Base-by-base conservation (phyloP, 2,329 filamentous ascomycete species). In the Leptographium galeiforme region DNA sequence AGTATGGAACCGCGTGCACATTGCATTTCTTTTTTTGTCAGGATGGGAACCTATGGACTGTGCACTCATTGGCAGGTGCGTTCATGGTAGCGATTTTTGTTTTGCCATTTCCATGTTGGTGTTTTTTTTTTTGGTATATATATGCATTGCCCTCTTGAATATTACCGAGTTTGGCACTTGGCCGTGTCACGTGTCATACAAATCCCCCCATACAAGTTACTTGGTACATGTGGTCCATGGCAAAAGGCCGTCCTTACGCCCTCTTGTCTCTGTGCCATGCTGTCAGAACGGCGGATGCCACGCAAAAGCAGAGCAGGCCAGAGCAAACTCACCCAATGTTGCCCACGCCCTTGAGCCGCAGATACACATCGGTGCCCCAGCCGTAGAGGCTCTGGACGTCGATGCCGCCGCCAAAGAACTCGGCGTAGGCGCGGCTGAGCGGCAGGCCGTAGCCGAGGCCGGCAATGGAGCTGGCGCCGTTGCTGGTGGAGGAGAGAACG, bases 371-470 rank as follows among this genome's bases (percentile, higher is more conserved):
- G 7, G 79, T 82, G 5, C 80, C 93, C 93, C 93, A 98, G 5
- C 93, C 91, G 72, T 89, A 93, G 48, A 97, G 69, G 65, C 89
- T 96, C 74, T 98, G 91, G n/a, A 98, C 84, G 6, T 84, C 84
- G 55, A 98, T 93, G 3, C 90, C 90, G 0, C 93, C 93, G 2
- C 93, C 93, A 72, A 98, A 98, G 63, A 97, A 98, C 71, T 98
- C 91, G 0, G 93, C 93, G 64, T 98, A 98, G 0, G 93, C 91
- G 57, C 93, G 78, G 52, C 89, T 89, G 25, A 98, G 70, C 1
- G 93, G 93, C 57, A 98, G 66, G 0, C 93, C 93, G 65, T 98
- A 98, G 1, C 93, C 93, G 49, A 98, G 69, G 0, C 93, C 93
- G 0, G 93, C 93, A 56, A 98, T 94, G 46, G 87, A 91, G 64